phyloP scores from a whole-genome alignment of 768 basidiomycete species.

The Xerocomus spinulosus region DNA sequence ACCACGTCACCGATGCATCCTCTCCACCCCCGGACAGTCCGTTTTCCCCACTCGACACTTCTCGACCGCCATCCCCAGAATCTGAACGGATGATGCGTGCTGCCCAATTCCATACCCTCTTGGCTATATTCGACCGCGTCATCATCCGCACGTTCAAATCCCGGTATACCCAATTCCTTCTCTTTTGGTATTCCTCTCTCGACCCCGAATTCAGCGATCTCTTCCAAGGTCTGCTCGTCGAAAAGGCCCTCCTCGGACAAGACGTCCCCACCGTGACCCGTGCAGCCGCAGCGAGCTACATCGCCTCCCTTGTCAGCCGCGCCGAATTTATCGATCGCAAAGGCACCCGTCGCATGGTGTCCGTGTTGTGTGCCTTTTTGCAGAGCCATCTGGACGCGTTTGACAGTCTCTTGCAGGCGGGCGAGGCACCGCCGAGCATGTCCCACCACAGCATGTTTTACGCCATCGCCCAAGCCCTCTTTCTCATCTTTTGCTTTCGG shows the following conservation, averaged over 20 bases:
- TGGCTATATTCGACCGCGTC: slow-evolving; percentile 89
- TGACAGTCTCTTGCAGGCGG: slow-evolving; percentile 44
- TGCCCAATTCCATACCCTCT: slow-evolving; percentile 78
- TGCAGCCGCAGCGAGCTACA: slow-evolving; percentile 90
- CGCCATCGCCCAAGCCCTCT: slow-evolving; percentile 85
- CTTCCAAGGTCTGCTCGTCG: slow-evolving; percentile 93
- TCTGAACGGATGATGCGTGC: slow-evolving; percentile 40
- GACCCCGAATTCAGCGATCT: slow-evolving; percentile 85
- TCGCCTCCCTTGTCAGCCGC: slow-evolving; percentile 87
- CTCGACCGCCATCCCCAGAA: slow-evolving; percentile 29
- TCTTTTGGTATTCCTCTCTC: slow-evolving; percentile 94
- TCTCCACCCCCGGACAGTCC: slow-evolving; percentile 10
- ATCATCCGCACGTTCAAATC: slow-evolving; percentile 96
- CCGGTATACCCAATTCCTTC: slow-evolving; percentile 92
- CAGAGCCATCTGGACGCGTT: slow-evolving; percentile 71
- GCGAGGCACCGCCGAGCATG: slow-evolving; percentile 29
- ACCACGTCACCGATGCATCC: slow-evolving; percentile 26
- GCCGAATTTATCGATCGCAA: slow-evolving; percentile 80
- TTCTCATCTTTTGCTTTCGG: slow-evolving; percentile 96
- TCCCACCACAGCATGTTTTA: slow-evolving; percentile 76
- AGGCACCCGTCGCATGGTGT: slow-evolving; percentile 66
- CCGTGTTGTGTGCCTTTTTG: slow-evolving; percentile 84
- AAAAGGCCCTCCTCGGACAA: slow-evolving; percentile 70
- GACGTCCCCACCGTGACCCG: slow-evolving; percentile 70
- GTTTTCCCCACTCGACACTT: slow-evolving; percentile 18